Conservation (phyloP, 495 filamentous ascomycete species). For the Talaromyces liani region DNA sequence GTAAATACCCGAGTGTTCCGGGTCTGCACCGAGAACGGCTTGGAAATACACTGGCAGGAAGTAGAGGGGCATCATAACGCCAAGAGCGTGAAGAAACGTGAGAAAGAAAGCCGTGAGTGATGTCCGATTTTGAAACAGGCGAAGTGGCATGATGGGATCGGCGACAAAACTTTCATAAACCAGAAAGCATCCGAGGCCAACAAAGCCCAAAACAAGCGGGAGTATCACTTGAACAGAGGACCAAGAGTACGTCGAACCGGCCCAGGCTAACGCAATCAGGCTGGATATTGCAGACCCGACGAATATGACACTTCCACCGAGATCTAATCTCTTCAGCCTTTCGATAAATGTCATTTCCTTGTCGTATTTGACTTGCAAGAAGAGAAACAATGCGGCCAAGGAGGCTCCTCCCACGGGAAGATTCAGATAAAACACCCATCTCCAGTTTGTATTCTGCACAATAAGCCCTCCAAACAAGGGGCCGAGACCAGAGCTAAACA, state of each 20-base stretch:
- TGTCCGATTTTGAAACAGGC: slow-evolving; percentile 25
- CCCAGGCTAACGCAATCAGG: slow-evolving; percentile 43
- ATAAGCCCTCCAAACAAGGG: slow-evolving; percentile 2
- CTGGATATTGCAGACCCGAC: slow-evolving; percentile 34
- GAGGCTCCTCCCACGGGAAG: slow-evolving; percentile 6
- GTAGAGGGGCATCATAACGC: slow-evolving; percentile 6
- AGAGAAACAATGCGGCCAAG: slow-evolving; percentile 10
- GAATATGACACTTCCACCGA: slow-evolving; percentile 43
- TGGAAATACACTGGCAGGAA: slow-evolving; percentile 47
- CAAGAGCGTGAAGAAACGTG: slow-evolving; percentile 16
- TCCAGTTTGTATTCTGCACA: neutral
- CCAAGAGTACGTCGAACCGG: slow-evolving; percentile 41
- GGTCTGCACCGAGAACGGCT: slow-evolving; percentile 20
- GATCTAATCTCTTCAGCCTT: slow-evolving; percentile 31
- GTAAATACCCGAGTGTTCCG: slow-evolving; percentile 27
- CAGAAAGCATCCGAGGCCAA: slow-evolving; percentile 23
- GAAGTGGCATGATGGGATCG: slow-evolving; percentile 33
- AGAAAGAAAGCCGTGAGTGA: slow-evolving; percentile 13
- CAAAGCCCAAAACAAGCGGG: slow-evolving; percentile 39
- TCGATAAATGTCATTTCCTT: neutral
- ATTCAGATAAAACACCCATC: slow-evolving; percentile 9
- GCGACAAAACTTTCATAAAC: slow-evolving; percentile 23
- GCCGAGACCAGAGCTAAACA: neutral
- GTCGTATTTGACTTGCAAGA: slow-evolving; percentile 11
- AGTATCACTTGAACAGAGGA: slow-evolving; percentile 31